These are phyloP conservation scores for Soucietia sequanensis DNA, from an alignment of 805 yeast species.

Conservation along the genomic window DNA sequence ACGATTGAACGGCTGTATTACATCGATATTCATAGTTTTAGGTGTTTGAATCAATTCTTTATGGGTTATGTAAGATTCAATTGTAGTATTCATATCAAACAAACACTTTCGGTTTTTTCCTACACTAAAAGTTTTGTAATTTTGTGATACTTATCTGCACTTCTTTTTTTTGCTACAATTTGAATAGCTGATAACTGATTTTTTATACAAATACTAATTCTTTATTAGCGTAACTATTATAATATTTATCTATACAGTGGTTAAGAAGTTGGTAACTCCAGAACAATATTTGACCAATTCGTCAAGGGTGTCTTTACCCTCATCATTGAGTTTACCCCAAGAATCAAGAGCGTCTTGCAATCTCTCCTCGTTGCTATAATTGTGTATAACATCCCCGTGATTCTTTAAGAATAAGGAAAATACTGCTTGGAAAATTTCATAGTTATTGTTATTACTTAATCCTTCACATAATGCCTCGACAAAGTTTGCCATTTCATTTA, in stretches of 20 bases:
- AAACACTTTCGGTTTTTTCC: too few species aligned
- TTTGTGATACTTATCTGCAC: too few species aligned
- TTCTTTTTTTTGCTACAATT: too few species aligned
- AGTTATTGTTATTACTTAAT: slow-evolving; percentile 52
- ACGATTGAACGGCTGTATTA: slow-evolving; percentile 36
- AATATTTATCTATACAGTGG: slow-evolving; percentile 29
- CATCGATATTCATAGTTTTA: slow-evolving; percentile 41
- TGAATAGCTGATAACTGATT: too few species aligned
- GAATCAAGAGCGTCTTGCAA: slow-evolving; percentile 45
- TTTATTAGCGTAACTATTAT: neutral
- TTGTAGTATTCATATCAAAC: too few species aligned
- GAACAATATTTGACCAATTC: slow-evolving; percentile 74
- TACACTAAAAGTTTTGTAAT: too few species aligned
- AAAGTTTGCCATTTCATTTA: slow-evolving; percentile 62
- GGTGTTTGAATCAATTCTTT: too few species aligned
- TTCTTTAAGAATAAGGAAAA: slow-evolving; percentile 68
- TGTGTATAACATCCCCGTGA: slow-evolving; percentile 77
- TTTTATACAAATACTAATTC: too few species aligned
- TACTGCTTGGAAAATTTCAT: slow-evolving; percentile 80
- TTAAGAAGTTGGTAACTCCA: slow-evolving; percentile 67
- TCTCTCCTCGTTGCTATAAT: slow-evolving; percentile 31
- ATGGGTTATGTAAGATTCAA: too few species aligned
- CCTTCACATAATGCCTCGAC: slow-evolving; percentile 67
- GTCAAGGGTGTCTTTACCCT: slow-evolving; percentile 53
- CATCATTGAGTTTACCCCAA: slow-evolving; percentile 47